A percentile compares a stretch with the other conserved stretches of the same genome.
Evolutionary conservation across 2,329 filamentous ascomycete genomes (phyloP).

Genomic region (Monosporascus ibericus): DNA sequence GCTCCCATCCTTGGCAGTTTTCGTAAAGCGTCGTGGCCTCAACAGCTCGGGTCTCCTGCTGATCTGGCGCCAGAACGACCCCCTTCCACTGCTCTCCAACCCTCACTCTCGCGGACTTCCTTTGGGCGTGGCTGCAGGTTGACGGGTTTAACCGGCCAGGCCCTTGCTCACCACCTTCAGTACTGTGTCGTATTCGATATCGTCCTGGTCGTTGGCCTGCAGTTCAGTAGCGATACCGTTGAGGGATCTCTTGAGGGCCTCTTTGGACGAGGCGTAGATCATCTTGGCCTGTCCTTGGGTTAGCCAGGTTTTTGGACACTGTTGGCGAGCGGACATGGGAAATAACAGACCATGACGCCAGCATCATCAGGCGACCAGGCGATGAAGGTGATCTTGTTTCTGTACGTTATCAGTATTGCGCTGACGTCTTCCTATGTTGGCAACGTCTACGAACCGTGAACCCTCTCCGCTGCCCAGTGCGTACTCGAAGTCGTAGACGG

Average conservation of each 20-base stretch:
- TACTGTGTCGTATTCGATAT: constrained; percentile 72
- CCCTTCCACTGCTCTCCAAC: constrained; percentile 5
- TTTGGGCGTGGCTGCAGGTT: background rate
- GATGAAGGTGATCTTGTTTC: constrained; percentile 75
- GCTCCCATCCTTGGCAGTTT: constrained; percentile 12
- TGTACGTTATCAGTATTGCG: constrained; percentile 24
- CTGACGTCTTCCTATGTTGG: constrained; percentile 20
- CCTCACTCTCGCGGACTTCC: constrained; percentile 7
- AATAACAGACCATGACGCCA: constrained; percentile 59
- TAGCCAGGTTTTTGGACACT: constrained; percentile 8
- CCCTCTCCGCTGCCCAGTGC: constrained; percentile 66
- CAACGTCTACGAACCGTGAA: constrained; percentile 42
- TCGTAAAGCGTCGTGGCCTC: constrained; percentile 10
- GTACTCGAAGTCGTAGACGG: constrained; percentile 82
- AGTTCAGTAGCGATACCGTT: constrained; percentile 70
- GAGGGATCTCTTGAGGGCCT: constrained; percentile 73
- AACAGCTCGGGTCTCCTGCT: no score
- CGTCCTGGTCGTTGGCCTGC: constrained; percentile 78
- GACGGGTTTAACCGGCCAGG: constrained; percentile 38
- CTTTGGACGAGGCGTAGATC: constrained; percentile 86
- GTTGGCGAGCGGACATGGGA: background rate
- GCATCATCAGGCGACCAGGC: constrained; percentile 80
- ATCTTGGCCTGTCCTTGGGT: constrained; percentile 64
- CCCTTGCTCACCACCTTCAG: constrained; percentile 62
- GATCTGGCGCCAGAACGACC: no score